Percentiles rank a stretch among this genome's conserved stretches.
These are phyloP conservation scores for Cyberlindnera maclurae DNA, from an alignment of 805 yeast genomes.

Conservation along the genomic window DNA sequence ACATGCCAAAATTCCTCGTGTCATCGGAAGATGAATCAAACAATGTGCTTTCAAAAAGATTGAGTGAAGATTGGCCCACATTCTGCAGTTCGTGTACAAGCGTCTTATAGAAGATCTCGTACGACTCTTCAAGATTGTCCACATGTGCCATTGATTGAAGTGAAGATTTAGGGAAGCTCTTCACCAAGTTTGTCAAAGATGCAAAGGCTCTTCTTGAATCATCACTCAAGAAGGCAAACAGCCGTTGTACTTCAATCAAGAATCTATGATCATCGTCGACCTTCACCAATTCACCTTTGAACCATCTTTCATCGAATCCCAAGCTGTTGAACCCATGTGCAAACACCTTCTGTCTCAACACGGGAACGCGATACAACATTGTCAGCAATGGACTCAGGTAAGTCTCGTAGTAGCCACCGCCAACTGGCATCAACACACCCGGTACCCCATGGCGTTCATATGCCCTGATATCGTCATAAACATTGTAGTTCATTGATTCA, in stretches of 20 bases:
- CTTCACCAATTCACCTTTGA: slow-evolving; percentile 22
- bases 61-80: slow-evolving; percentile 1
- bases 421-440: slow-evolving; percentile 30
- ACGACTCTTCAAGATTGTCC: slow-evolving; percentile 17
- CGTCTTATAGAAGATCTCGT: slow-evolving; percentile 11
- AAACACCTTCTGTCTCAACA: slow-evolving; percentile 27
- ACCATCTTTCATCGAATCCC: slow-evolving; percentile 35
- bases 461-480: slow-evolving; percentile 28
- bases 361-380: slow-evolving; percentile 31
- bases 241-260: slow-evolving; percentile 32
- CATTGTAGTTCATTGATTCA: slow-evolving; percentile 7
- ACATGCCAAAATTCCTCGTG: slow-evolving; percentile 18
- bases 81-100: slow-evolving; percentile 7
- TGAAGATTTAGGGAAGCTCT: slow-evolving; percentile 23
- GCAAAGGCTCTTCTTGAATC: slow-evolving; percentile 32
- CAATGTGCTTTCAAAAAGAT: slow-evolving; percentile 7
- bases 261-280: slow-evolving; percentile 15
- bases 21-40: slow-evolving; percentile 1
- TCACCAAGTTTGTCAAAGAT: slow-evolving; percentile 28
- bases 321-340: slow-evolving; percentile 26
- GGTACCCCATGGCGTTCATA: slow-evolving; percentile 22
- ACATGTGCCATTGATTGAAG: slow-evolving; percentile 8
- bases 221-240: slow-evolving; percentile 31
- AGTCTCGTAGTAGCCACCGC: slow-evolving; percentile 29
- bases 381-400: slow-evolving; percentile 36